A percentile compares a stretch with the other conserved stretches of the same genome.
Conservation (phyloP, 192 early-diverging fungal species). For the Ramicandelaber brevisporus region DNA sequence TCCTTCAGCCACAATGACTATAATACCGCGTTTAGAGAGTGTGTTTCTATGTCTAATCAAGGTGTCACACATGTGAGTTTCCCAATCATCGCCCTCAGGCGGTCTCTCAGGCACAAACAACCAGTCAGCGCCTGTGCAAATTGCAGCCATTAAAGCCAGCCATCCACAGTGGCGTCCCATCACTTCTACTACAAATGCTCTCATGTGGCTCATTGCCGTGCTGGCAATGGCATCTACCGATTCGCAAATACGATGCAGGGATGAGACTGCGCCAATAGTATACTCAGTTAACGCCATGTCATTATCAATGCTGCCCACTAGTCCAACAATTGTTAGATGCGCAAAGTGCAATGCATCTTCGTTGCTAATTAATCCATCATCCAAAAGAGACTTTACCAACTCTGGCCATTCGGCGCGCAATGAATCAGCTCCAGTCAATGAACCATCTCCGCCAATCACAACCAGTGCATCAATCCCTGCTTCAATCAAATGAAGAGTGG, state of each 20-base stretch:
- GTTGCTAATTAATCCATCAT: conserved; percentile 20
- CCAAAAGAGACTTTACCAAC: conserved; percentile 48
- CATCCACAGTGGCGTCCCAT: conserved; percentile 98
- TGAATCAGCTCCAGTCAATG: conserved; percentile 81
- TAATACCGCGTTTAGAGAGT: conserved; percentile 70
- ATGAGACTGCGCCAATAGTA: conserved; percentile 85
- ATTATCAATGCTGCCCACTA: conserved; percentile 95
- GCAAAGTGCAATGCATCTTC: conserved; percentile 30
- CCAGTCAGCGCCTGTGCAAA: conserved; percentile 79
- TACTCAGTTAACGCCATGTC: conserved; percentile 75
- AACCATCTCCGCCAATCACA: conserved; percentile 92
- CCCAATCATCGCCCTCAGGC: conserved; percentile 67
- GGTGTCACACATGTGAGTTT: conserved; percentile 62
- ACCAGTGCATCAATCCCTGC: conserved; percentile 85
- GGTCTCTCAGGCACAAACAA: conserved; percentile 90
- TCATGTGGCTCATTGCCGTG: conserved; percentile 80
- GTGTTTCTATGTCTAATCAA: conserved; percentile 39
- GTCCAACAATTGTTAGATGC: conserved; percentile 76
- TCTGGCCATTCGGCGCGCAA: conserved; percentile 79
- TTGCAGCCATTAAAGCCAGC: conserved; percentile 67
- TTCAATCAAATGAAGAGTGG: conserved; percentile 61
- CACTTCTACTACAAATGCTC: conserved; percentile 94
- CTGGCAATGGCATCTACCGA: conserved; percentile 75
- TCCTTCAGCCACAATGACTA: conserved; percentile 89
- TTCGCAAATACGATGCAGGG: conserved; percentile 89